Conservation (phyloP, 2,329 filamentous ascomycete genomes). For the Teratosphaeria viscida region DNA sequence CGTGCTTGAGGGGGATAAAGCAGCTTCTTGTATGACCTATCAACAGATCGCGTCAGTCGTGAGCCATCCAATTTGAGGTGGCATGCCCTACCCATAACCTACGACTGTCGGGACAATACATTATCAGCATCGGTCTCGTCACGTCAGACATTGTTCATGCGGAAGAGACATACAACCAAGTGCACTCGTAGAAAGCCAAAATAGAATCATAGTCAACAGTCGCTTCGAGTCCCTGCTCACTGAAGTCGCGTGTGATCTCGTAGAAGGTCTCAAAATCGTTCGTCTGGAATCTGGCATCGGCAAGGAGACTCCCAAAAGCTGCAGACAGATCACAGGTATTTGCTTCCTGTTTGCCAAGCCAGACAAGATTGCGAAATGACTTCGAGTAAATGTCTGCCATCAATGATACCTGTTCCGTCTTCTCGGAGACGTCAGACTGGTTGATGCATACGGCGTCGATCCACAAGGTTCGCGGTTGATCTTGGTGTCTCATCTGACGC, state of each 20-base stretch:
- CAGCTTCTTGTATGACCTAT: background rate
- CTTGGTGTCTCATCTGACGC: background rate
- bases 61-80: background rate
- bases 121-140: background rate
- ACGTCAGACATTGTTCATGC: too few species aligned
- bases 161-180: background rate
- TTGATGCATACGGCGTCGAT: background rate
- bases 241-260: background rate
- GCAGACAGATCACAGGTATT: background rate
- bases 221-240: background rate
- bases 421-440: background rate
- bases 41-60: background rate
- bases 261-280: background rate
- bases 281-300: background rate
- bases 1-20: background rate
- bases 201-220: background rate
- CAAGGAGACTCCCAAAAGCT: background rate
- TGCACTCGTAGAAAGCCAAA: background rate
- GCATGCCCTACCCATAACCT: background rate
- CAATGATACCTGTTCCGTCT: background rate
- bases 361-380: background rate
- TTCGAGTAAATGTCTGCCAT: background rate
- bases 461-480: background rate
- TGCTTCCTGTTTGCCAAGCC: background rate
- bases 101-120: background rate